phyloP scores from a whole-genome alignment of 306 rosid genomes.

The Crataegus laevigata region DNA sequence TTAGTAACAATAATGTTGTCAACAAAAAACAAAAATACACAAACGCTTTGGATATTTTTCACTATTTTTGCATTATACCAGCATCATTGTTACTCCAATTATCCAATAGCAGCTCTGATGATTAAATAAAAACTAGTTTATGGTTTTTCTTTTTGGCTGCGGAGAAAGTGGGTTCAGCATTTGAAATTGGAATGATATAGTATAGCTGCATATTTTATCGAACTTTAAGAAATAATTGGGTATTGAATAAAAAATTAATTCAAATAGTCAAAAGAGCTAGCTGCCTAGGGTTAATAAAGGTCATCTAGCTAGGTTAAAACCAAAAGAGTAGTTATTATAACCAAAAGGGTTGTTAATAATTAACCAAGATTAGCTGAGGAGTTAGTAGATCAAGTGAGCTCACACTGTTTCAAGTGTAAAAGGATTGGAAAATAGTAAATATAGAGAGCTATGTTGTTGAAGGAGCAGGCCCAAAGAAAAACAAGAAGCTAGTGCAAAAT shows the following conservation, averaged over 20 bases:
- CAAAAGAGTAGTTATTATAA: background rate
- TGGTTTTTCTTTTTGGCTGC: background rate
- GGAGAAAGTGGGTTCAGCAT: background rate
- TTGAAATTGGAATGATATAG: background rate
- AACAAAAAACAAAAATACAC: too few relatives aligned
- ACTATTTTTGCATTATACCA: background rate
- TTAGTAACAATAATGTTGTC: background rate
- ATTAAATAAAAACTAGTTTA: too few relatives aligned
- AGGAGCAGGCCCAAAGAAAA: too few relatives aligned
- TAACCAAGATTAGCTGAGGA: background rate
- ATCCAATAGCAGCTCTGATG: background rate
- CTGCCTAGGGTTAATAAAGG: background rate
- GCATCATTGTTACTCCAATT: background rate
- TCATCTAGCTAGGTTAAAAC: background rate
- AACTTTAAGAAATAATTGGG: background rate
- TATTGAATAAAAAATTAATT: background rate
- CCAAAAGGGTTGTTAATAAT: background rate
- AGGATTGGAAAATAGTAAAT: background rate
- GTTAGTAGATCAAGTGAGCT: background rate
- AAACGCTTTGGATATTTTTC: background rate
- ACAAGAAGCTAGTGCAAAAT: background rate
- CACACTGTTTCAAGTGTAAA: background rate
- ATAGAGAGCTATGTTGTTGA: background rate
- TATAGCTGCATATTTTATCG: background rate
- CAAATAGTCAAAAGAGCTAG: background rate